Conservation (phyloP, 345 rosid genomes). For the Theobroma cacao region DNA sequence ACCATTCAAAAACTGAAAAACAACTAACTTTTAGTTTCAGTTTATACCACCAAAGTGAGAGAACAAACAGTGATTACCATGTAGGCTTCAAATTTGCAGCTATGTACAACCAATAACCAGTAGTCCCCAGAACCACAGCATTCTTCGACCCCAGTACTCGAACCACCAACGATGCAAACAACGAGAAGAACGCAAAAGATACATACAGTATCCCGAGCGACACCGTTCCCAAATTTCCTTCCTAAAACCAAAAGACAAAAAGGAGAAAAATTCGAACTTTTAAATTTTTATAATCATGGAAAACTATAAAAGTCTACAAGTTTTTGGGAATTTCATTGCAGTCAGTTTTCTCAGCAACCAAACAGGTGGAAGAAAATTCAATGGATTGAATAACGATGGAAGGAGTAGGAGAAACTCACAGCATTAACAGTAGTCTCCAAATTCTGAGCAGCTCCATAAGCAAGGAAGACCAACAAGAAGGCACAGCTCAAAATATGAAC, state of each 20-base stretch:
- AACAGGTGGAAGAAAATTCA: constrained; percentile 60
- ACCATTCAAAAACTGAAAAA: not conserved
- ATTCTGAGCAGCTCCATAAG: constrained; percentile 97
- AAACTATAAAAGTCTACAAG: not conserved
- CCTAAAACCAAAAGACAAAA: constrained; percentile 39
- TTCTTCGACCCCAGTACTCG: constrained; percentile 77
- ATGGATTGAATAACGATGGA: constrained; percentile 8
- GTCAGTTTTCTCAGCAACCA: constrained; percentile 1
- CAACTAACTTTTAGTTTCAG: not conserved
- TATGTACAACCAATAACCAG: constrained; percentile 88
- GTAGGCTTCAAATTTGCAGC: constrained; percentile 83
- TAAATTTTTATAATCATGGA: not conserved
- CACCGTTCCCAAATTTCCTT: constrained; percentile 67
- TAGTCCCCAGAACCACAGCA: constrained; percentile 77
- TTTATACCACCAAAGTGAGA: not conserved
- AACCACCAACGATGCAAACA: constrained; percentile 78
- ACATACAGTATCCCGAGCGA: constrained; percentile 84
- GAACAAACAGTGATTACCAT: constrained; percentile 46
- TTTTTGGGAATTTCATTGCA: not conserved
- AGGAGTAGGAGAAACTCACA: constrained; percentile 51
- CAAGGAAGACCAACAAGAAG: constrained; percentile 72
- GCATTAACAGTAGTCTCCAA: constrained; percentile 78
- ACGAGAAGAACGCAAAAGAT: constrained; percentile 84
- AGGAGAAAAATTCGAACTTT: not conserved
- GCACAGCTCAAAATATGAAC: constrained; percentile 78